Evolutionary conservation across 345 rosid species (phyloP), one percentile per base, ranked within the genome.

Genomic region (Moricandia arvensis): DNA sequence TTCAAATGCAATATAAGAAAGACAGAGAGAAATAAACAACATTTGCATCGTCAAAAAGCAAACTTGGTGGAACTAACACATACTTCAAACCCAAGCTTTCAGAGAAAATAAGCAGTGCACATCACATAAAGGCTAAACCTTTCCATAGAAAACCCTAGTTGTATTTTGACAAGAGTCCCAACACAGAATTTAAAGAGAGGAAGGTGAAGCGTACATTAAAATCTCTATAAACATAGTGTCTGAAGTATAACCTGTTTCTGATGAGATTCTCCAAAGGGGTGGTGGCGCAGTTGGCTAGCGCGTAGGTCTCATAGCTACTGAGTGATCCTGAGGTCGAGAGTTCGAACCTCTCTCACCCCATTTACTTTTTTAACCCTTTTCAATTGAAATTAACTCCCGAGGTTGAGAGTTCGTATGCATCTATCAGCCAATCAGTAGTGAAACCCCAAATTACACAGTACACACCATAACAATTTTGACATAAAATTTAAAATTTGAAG

Each of bases 241-340:
- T n/a, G n/a, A n/a, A n/a, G n/a, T 21, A 21, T 21, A 21, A 21
- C 1, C 1, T 21, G 1, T 21, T 21, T 0, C 24, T 21, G 24
- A 21, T 21, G 24, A 21, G 24, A 21, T 21, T 38, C 3, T 38
- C 1, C 43, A 73, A 55, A 0, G 93, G 91, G 91, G 93, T 85
- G 90, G 92, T 85, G 92, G 96, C 90, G 97, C 93, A 89, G 96
- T 91, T 91, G 97, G 92, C 86, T 89, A 89, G 98, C 92, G 90
- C 91, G 93, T 85, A 86, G 97, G 90, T 93, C 93, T 89, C 97
- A 88, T 88, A 86, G 97, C 92, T 82, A 64, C 54, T 18, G 93
- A 86, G 97, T 80, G 1, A 93, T 91, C 93, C 97, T 84, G 96
- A 89, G 93, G 97, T 91, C 87, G 97, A 91, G 97, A 88, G 93